These are phyloP conservation scores for Penicillium sp. DNA, from an alignment of 2,329 filamentous ascomycete genomes.

Conservation along the genomic window DNA sequence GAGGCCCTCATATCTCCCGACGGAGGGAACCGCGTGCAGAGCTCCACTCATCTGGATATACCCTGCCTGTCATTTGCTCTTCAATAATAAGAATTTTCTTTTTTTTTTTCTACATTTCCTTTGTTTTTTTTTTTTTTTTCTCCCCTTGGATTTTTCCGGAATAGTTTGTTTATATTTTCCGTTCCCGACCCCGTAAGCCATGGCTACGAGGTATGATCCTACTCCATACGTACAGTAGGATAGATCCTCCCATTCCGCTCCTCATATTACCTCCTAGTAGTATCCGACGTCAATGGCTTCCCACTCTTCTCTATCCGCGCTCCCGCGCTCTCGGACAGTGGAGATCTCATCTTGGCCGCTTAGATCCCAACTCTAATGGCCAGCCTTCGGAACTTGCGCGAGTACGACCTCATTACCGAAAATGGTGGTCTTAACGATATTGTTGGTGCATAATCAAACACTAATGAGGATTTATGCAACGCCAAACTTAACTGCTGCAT, in stretches of 20 bases:
- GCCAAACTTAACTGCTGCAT: too few species aligned
- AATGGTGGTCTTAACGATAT: background rate
- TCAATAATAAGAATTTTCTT: background rate
- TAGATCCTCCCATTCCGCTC: too few species aligned
- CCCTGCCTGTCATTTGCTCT: background rate
- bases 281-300: background rate
- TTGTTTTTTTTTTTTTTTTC: constrained; percentile 1
- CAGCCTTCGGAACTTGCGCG: background rate
- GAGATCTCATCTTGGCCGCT: background rate
- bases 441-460: background rate
- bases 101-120: background rate
- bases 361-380: background rate
- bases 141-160: background rate
- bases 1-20: constrained; percentile 1
- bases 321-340: background rate
- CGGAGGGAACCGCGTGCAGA: background rate
- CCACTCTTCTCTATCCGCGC: background rate
- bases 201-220: too few species aligned
- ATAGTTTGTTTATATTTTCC: too few species aligned
- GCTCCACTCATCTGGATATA: background rate
- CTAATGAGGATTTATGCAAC: too few species aligned
- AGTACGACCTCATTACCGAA: constrained; percentile 1
- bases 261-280: background rate
- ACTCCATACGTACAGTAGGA: too few species aligned
- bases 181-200: too few species aligned